phyloP scores from a whole-genome alignment of 768 basidiomycete genomes.

The Ramaria rubella region DNA sequence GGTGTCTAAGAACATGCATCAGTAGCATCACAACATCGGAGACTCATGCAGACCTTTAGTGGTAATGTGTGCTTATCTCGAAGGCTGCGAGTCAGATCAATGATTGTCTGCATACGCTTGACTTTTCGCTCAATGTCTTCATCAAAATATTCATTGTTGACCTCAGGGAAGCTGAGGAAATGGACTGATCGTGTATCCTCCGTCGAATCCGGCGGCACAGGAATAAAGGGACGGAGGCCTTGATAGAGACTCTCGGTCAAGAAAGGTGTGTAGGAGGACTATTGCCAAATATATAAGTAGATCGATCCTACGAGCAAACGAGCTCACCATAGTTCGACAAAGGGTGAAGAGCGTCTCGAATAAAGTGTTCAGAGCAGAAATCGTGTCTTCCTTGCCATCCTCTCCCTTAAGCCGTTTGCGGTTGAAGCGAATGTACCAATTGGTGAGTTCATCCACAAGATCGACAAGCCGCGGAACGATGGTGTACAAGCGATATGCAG shows the following conservation, averaged over 20 bases:
- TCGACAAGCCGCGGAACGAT: conserved; percentile 92
- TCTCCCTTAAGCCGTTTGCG: conserved; percentile 93
- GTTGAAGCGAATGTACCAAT: conserved; percentile 99
- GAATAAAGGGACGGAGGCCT: conserved; percentile 77
- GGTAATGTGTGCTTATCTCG: conserved; percentile 83
- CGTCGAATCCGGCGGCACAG: conserved; percentile 57
- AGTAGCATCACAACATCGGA: background rate
- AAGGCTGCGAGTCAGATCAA: conserved; percentile 83
- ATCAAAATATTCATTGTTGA: conserved; percentile 94
- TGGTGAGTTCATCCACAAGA: conserved; percentile 93
- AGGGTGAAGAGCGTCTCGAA: conserved; percentile 94
- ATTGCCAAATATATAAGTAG: background rate
- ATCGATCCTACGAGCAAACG: background rate
- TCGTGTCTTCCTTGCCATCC: conserved; percentile 82
- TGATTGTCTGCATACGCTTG: conserved; percentile 89
- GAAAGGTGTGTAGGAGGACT: conserved; percentile 99
- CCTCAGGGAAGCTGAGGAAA: conserved; percentile 89
- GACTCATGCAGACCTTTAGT: conserved; percentile 61
- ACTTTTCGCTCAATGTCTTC: conserved; percentile 90
- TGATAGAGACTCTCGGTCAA: conserved; percentile 96
- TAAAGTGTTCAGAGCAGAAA: conserved; percentile 85
- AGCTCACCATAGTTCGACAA: conserved; percentile 84
- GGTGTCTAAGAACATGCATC: conserved; percentile 55
- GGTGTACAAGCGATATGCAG: conserved; percentile 93
- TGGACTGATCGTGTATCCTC: conserved; percentile 87